phyloP scores from a whole-genome alignment of 768 basidiomycete genomes.

The Coprinopsis strossmayeri region DNA sequence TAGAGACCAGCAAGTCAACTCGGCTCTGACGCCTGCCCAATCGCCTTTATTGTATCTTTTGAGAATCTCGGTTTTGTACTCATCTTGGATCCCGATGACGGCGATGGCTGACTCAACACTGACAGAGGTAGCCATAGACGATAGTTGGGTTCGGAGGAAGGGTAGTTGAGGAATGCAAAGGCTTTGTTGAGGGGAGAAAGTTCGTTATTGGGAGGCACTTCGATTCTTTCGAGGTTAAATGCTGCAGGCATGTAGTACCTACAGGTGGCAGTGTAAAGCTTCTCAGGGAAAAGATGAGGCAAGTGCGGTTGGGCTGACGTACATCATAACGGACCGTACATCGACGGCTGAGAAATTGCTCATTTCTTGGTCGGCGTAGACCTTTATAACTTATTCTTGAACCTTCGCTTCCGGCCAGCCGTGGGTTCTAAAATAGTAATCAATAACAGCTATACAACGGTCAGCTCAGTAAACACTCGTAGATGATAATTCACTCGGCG shows the following conservation, averaged over 20 bases:
- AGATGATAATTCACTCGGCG: not conserved
- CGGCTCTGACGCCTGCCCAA: slow-evolving; percentile 4
- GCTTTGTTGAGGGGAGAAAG: slow-evolving; percentile 15
- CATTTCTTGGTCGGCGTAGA: slow-evolving; percentile 10
- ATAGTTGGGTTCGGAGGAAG: not conserved
- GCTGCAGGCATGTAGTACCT: slow-evolving; percentile 17
- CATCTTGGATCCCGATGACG: not conserved
- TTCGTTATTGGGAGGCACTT: slow-evolving; percentile 11
- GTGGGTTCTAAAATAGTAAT: slow-evolving; percentile 11
- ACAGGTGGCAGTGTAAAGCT: not conserved
- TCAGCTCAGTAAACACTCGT: not conserved
- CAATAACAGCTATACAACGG: slow-evolving; percentile 4
- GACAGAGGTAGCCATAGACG: not conserved
- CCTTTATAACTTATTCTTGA: slow-evolving; percentile 10
- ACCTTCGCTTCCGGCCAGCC: slow-evolving; percentile 9
- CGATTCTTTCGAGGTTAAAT: slow-evolving; percentile 10
- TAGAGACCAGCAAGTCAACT: slow-evolving; percentile 4
- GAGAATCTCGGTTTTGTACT: not conserved
- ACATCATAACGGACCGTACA: slow-evolving; percentile 16
- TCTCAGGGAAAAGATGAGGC: not conserved
- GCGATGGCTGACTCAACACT: not conserved
- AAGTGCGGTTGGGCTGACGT: not conserved
- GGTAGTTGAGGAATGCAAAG: slow-evolving; percentile 15
- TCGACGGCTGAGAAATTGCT: slow-evolving; percentile 13
- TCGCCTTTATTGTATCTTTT: not conserved